Evolutionary conservation across 257 asterid species (phyloP), one percentile per base, ranked within the genome.

Genomic region (Solanum peruvianum): DNA sequence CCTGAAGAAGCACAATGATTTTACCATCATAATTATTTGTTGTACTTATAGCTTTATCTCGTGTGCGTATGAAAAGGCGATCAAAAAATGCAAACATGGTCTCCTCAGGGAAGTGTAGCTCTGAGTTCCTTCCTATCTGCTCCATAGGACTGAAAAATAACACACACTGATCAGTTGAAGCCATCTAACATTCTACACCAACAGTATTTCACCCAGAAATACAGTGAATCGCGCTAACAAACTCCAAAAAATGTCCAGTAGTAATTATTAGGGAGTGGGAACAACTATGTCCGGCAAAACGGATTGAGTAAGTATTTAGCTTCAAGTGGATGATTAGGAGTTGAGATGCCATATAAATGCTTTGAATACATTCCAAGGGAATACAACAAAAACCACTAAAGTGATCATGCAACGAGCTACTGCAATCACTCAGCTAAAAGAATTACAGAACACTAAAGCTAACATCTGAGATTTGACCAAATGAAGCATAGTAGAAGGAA

Each of bases 91-190:
- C 49, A n/a, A 35, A 14, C 2, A 44, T 16, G 20, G 85, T 23
- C 76, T 23, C 76, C 85, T 97, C 94, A 97, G n/a, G 99, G 98
- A 88, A 97, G 98, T 75, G 82, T 89, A 9, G 94, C 89, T 90
- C 97, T 94, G 83, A 97, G 66, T 88, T 95, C 98, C 91, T 94
- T 97, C 89, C 97, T 93, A 89, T 95, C 98, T 60, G 97, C 95
- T 91, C 99, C 98, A 85, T 88, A 95, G 2, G 97, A 88, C 99
- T 96, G 98, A 89, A 90, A 71, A 88, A 7, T 83, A 69, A 52
- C 62, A 86, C 33, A 45, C 25, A 39, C 16, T 39, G 31, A 56
- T 87, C n/a, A 82, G 90, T 82, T 39, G 29, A 60, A 44, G 16
- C 72, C 25, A 56, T 33, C 64, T 25, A 15, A 71, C 41, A 18